Base-by-base conservation (phyloP, 2,329 filamentous ascomycete species). In the Colletotrichum sp. region DNA sequence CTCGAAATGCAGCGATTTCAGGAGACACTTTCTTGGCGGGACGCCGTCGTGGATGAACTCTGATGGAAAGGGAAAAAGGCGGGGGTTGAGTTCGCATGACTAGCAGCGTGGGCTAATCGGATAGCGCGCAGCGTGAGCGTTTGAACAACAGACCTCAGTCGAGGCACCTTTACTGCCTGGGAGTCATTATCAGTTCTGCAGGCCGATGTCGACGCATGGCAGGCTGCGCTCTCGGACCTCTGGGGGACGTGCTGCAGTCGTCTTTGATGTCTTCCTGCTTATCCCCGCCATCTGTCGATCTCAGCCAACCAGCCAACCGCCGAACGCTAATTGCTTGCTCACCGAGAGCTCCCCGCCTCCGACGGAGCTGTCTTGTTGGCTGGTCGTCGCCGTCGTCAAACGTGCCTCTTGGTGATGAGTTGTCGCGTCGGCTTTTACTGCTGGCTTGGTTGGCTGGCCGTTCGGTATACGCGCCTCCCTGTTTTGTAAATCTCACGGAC, bases 71-170 rank as follows among this genome's bases (percentile, higher is more conserved):
- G 62, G 30, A 59, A 44, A 64, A 68, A 65, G 57, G 74, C 57
- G 64, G 70, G 59, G 70, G 70, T 76, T 76, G 74, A 76, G 64
- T 74, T 76, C 74, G 74, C 74, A 76, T 76, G 74, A 76, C 74
- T 76, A 74, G 74, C 44, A 74, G 55, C 70, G 28, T 72, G 72
- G 63, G 57, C 57, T 65, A 76, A 66, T 57, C 28, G 36, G 55
- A 36, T 75, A 44, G 70, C 63, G 26, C 26, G 68, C 62, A 60
- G 55, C 30, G 71, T 65, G 65, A 44, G 71, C 49, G 70, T 65
- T 74, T 64, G 70, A 65, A 63, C 39, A 71, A 60, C 39, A 65
- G n/a, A 28, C 36, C 39, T 49, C 39, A 10, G 18, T 30, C 8
- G 26, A 63, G 28, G 64, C 39, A 59, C 16, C 68, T 49, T 49